Base-by-base conservation (phyloP, 1,284 basidiomycete species). In the Pyrrhoderma noxium region DNA sequence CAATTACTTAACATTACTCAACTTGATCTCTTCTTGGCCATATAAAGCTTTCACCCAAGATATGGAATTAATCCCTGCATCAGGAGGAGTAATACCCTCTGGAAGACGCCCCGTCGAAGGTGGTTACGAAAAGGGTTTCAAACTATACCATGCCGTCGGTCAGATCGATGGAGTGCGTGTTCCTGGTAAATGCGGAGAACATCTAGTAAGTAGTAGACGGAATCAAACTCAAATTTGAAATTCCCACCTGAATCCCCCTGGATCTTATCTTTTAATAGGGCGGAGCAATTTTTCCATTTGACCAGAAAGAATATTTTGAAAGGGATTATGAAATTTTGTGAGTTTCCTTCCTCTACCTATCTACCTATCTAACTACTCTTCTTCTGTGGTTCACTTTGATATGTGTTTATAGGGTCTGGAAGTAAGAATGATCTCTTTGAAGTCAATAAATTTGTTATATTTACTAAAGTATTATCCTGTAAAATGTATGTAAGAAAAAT, bases 131-230 rank as follows among this genome's bases (percentile, higher is more conserved):
- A n/a, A n/a, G n/a, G n/a, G n/a, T n/a, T n/a, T n/a, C n/a, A n/a
- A n/a, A n/a, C n/a, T 83, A 27, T 83, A 80, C 57, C 80, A 83
- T 61, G 80, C 72, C 2, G 58, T 74, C 19, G 78, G 65, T 3
- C 54, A 57, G 2, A 64, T 86, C 25, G 63, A 73, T 41, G 35
- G 35, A 16, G 60, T 80, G 5, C 68, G 61, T 37, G 77, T 89
- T 27, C 86, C 85, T 3, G 85, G 86, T 8, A 89, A 89, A 68
- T 75, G 79, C 1, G 82, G 79, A 1, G 68, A 74, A 52, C 86
- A 89, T 65, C 67, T 89, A 36, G 85, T 85, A 57, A 21, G 76
- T 67, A n/a, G n/a, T n/a, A n/a, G n/a, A n/a, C n/a, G n/a, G n/a
- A n/a, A n/a, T n/a, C n/a, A n/a, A n/a, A n/a, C n/a, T n/a, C n/a